Conservation (phyloP, 2,329 filamentous ascomycete species). For the Nothopassalora personata region DNA sequence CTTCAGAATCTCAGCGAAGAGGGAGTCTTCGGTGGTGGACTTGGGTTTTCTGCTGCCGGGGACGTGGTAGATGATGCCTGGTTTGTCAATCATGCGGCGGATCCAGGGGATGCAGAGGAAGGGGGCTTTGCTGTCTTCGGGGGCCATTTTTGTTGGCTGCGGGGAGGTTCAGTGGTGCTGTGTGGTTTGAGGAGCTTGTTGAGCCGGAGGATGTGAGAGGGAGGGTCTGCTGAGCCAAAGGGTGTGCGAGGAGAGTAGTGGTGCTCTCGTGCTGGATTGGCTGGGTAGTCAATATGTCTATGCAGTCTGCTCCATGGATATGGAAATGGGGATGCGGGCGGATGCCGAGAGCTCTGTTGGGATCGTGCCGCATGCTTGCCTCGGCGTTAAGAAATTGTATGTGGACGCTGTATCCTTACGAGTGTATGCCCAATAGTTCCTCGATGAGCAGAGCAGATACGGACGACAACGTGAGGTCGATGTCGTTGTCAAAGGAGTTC, state of each 20-base stretch:
- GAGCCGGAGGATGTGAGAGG: background rate
- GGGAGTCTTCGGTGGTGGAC: constrained; percentile 43
- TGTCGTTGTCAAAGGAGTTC: background rate
- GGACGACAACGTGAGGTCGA: background rate
- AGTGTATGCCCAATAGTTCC: background rate
- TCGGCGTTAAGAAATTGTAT: background rate
- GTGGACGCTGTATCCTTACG: background rate
- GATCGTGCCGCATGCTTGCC: background rate
- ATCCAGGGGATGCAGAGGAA: constrained; percentile 33
- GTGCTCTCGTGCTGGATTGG: background rate
- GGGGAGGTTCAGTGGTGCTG: background rate
- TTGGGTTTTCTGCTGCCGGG: constrained; percentile 39
- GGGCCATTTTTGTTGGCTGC: constrained; percentile 9
- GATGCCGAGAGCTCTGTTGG: background rate
- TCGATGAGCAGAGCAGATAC: background rate
- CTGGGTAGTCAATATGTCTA: background rate
- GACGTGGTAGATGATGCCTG: constrained; percentile 36
- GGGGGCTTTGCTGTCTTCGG: constrained; percentile 23
- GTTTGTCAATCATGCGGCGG: constrained; percentile 23
- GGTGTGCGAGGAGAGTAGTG: background rate
- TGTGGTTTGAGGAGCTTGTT: constrained; percentile 1
- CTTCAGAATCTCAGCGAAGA: constrained; percentile 51
- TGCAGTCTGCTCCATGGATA: background rate
- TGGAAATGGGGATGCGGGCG: background rate
- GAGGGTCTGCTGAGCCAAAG: constrained; percentile 1